Evolutionary conservation across 164 flowering plant genomes (phyloP), one percentile per base, ranked within the genome.

Genomic region (Chimonanthus praecox): DNA sequence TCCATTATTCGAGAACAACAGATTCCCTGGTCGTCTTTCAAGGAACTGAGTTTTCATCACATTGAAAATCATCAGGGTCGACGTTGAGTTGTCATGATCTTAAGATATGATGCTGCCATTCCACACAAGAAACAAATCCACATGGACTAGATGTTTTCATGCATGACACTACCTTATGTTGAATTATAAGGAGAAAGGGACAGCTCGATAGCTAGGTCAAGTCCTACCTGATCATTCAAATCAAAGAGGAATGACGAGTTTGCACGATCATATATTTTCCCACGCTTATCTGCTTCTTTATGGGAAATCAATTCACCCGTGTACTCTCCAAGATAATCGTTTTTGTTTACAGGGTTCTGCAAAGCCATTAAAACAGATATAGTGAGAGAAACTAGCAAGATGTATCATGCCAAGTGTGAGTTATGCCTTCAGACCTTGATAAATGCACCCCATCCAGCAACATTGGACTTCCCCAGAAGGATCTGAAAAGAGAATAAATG

Each of bases 381-480:
- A 16, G 69, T 69, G 33, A 73, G 72, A 75, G 0, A 73, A 71
- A 61, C 60, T 18, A 67, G 60, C 15, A 11, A 64, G 33, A 63
- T 33, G 45, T n/a, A 68, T 69, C 60, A 58, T n/a, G 5, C 11
- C 4, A 20, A 54, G 60, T 54, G 4, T 54, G 5, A 54, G 16
- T 15, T 58, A 5, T 70, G 46, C 46, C 58, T 65, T 74, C 73
- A 4, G 48, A 96, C 99, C 97, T 94, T 94, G 48, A 94, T 51
- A 77, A 94, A 96, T 70, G 99, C 99, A 73, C 99, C 99, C 99
- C 99, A 96, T 79, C 99, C 99, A 70, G 98, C 92, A 84, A 94
- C 91, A 80, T 92, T 89, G 70, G 99, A 96, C 79, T 86, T 92
- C 13, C 86, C 91, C 83, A 96, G 74, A 61, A 96, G 89, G 72